phyloP scores from a whole-genome alignment of 257 asterid genomes.

The Scutellaria minor region DNA sequence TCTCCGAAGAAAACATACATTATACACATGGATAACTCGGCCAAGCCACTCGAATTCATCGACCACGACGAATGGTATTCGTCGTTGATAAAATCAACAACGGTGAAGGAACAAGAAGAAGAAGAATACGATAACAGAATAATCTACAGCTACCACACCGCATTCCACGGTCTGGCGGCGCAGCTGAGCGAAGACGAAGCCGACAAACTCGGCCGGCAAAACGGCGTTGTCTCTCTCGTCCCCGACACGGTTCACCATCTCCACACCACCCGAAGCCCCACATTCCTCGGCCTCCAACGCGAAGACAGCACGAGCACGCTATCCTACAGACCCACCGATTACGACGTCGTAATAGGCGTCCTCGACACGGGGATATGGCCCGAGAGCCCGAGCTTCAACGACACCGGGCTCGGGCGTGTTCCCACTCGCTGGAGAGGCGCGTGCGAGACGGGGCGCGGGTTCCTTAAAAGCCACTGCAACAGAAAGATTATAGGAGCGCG shows the following conservation, averaged over 20 bases:
- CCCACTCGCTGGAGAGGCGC: constrained; percentile 77
- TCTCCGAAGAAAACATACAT: constrained; percentile 63
- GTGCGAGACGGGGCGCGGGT: constrained; percentile 76
- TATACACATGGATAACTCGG: constrained; percentile 65
- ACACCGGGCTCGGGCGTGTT: constrained; percentile 55
- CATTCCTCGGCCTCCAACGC: constrained; percentile 73
- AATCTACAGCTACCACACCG: constrained; percentile 69
- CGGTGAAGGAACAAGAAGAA: background rate
- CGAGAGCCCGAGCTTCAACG: constrained; percentile 90
- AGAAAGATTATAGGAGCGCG: constrained; percentile 85
- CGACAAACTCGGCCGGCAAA: constrained; percentile 35
- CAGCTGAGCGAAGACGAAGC: constrained; percentile 60
- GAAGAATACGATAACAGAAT: constrained; percentile 48
- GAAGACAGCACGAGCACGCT: constrained; percentile 43
- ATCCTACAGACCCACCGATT: constrained; percentile 37
- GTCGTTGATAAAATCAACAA: constrained; percentile 58
- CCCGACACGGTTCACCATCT: constrained; percentile 70
- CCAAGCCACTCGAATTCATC: constrained; percentile 70
- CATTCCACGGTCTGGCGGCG: constrained; percentile 90
- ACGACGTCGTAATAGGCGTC: constrained; percentile 78
- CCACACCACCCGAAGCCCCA: constrained; percentile 92
- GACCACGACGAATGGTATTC: constrained; percentile 75
- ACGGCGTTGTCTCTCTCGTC: constrained; percentile 63
- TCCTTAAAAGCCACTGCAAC: constrained; percentile 64
- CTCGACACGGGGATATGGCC: constrained; percentile 97